A percentile compares a stretch with the other conserved stretches of the same genome.
Evolutionary conservation across 441 rosid species (phyloP).

Genomic region (Populus tomentosa): DNA sequence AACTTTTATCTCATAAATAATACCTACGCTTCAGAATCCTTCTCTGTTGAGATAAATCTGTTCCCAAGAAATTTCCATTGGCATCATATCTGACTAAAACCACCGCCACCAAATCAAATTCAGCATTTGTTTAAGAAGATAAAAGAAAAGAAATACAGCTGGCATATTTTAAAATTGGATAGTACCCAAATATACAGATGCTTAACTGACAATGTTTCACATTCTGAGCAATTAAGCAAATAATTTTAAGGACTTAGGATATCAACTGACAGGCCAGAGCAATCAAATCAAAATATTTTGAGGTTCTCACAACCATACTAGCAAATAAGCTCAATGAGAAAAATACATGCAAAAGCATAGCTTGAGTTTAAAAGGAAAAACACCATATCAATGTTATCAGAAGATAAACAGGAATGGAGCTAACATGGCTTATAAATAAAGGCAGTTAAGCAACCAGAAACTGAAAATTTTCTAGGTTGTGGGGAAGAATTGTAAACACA

Average conservation of each 20-base stretch:
- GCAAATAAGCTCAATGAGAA: not conserved
- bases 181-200: not conserved
- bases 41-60: conserved; percentile 70
- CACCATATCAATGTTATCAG: not conserved
- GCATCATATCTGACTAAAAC: conserved; percentile 89
- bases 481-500: not conserved
- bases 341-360: not conserved
- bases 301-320: not conserved
- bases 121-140: conserved; percentile 6
- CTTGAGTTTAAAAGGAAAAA: not conserved
- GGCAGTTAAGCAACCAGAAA: not conserved
- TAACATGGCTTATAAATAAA: not conserved
- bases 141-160: not conserved
- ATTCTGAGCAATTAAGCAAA: not conserved
- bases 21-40: conserved; percentile 86
- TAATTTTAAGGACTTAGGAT: not conserved
- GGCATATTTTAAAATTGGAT: not conserved
- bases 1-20: conserved; percentile 8
- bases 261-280: not conserved
- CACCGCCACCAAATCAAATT: conserved; percentile 22
- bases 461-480: not conserved
- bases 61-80: conserved; percentile 47
- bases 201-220: not conserved
- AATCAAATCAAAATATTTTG: not conserved
- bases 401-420: not conserved